Evolutionary conservation across 345 rosid genomes (phyloP).

Genomic region (Anacardium occidentale): DNA sequence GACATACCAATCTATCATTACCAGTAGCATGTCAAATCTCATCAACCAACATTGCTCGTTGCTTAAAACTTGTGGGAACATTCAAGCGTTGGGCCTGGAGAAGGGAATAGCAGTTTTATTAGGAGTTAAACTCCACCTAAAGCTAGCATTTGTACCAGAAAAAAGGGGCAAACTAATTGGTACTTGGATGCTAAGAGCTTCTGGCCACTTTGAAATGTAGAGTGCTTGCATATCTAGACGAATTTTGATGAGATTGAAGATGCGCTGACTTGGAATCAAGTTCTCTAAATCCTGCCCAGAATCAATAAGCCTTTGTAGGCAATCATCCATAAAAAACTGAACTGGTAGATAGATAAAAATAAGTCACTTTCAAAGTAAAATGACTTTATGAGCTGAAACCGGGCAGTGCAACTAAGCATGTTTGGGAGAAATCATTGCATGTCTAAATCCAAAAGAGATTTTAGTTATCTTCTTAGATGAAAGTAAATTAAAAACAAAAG

Average conservation of each 20-base stretch:
- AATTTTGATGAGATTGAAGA: conserved; percentile 63
- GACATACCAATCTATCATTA: conserved; percentile 86
- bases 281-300: conserved; percentile 50
- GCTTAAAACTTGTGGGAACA: conserved; percentile 78
- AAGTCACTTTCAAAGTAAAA: conserved; percentile 21
- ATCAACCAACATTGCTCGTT: conserved; percentile 78
- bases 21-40: conserved; percentile 87
- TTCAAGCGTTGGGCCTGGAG: conserved; percentile 79
- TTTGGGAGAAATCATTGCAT: neutral
- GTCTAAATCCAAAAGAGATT: neutral
- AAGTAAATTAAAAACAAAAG: too few relatives aligned
- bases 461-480: too few relatives aligned
- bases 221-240: conserved; percentile 93
- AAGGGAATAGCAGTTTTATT: neutral
- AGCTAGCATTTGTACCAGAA: conserved; percentile 5
- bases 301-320: conserved; percentile 74
- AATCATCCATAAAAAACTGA: conserved; percentile 90
- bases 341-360: conserved; percentile 6
- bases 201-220: conserved; percentile 85
- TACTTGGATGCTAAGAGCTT: conserved; percentile 95
- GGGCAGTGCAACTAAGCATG: neutral
- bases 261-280: conserved; percentile 62
- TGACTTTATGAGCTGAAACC: neutral
- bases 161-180: neutral
- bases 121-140: neutral